phyloP scores from a whole-genome alignment of 2,329 filamentous ascomycete species.

The Pestalotiopsis sp. region DNA sequence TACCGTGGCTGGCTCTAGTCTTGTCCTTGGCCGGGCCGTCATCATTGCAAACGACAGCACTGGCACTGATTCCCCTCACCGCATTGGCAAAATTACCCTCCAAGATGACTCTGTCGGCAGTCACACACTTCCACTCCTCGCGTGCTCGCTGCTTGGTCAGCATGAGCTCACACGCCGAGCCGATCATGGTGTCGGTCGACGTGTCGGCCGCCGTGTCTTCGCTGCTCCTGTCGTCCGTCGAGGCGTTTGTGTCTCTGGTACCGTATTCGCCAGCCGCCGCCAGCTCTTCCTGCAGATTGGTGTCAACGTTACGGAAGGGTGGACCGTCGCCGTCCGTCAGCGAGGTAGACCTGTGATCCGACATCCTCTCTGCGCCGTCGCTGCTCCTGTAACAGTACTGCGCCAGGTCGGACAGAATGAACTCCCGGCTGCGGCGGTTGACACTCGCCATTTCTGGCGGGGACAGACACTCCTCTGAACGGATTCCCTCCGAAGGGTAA shows the following conservation, averaged over 20 bases:
- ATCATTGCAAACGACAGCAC: not conserved
- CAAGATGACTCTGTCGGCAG: not conserved
- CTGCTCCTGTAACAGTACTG: not conserved
- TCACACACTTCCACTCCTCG: not conserved
- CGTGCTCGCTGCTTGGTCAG: not conserved
- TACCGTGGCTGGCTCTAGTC: not conserved
- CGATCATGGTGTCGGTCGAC: not conserved
- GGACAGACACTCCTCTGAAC: not conserved
- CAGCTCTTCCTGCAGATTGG: conserved; percentile 4
- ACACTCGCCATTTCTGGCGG: not conserved
- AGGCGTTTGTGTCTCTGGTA: not conserved
- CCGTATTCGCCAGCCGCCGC: not conserved
- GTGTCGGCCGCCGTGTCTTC: not conserved
- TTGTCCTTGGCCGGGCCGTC: not conserved
- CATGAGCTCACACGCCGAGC: not conserved
- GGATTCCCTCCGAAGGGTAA: conserved; percentile 9
- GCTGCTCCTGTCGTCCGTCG: not conserved
- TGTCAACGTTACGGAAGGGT: not conserved
- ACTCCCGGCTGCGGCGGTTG: not conserved
- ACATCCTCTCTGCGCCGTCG: not conserved
- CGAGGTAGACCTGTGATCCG: conserved; percentile 1
- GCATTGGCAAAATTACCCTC: not conserved
- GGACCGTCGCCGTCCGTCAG: conserved; percentile 2
- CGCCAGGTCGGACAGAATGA: not conserved
- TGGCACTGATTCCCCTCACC: not conserved